Conservation (phyloP, 129 eudicot species). For the Flaveria robusta region DNA sequence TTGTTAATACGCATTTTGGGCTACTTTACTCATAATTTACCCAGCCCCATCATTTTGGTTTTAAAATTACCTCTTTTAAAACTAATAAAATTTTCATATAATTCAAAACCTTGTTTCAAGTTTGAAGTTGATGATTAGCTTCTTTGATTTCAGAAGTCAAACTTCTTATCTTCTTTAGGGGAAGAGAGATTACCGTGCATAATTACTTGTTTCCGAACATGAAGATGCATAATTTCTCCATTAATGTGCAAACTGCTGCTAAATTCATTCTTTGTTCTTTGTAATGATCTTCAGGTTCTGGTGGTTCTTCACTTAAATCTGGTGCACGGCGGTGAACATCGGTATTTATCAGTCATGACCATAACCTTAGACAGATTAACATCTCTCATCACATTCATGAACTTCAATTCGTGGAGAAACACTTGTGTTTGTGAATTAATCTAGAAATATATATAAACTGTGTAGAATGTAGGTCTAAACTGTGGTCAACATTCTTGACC, state of each 20-base stretch:
- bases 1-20: background rate
- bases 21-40: background rate
- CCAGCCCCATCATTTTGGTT: background rate
- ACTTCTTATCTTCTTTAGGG: slow-evolving; percentile 1
- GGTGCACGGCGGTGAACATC: slow-evolving; percentile 30
- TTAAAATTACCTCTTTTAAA: background rate
- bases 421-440: slow-evolving; percentile 20
- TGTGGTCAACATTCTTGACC: slow-evolving; percentile 36
- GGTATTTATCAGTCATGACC: slow-evolving; percentile 10
- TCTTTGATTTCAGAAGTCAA: slow-evolving; percentile 23
- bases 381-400: background rate
- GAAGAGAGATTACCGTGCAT: slow-evolving; percentile 16
- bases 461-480: slow-evolving; percentile 28
- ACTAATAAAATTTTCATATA: background rate
- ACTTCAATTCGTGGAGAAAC: slow-evolving; percentile 17
- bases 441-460: slow-evolving; percentile 17
- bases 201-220: background rate
- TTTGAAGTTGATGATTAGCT: slow-evolving; percentile 5
- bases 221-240: background rate
- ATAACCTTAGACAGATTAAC: slow-evolving; percentile 23
- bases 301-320: slow-evolving; percentile 32
- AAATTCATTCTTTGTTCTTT: slow-evolving; percentile 15
- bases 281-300: slow-evolving; percentile 31
- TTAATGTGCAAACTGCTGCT: slow-evolving; percentile 16
- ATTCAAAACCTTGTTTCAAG: background rate